These are phyloP conservation scores for Penicillium capsulatum DNA, from an alignment of 2,329 filamentous ascomycete species.

Conservation along the genomic window DNA sequence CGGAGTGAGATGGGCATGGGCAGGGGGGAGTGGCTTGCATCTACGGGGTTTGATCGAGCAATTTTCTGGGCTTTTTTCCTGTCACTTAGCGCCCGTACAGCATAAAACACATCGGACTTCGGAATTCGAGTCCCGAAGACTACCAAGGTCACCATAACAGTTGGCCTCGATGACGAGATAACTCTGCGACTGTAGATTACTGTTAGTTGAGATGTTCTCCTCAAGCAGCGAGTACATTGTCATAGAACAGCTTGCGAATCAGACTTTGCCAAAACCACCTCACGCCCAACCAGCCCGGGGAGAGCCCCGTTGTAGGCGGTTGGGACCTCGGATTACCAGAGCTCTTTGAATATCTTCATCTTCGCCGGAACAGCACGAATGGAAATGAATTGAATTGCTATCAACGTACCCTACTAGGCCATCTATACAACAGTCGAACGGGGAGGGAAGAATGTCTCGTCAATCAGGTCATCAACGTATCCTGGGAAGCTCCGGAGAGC, in stretches of 20 bases:
- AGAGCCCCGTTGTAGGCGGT: conserved; percentile 30
- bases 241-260: conserved; percentile 24
- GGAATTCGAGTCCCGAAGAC: too few species aligned
- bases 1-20: conserved; percentile 10
- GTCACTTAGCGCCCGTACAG: conserved; percentile 16
- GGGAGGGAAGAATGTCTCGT: conserved; percentile 34
- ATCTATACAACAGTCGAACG: background rate
- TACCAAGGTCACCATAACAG: too few species aligned
- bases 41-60: conserved; percentile 8
- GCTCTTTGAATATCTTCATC: conserved; percentile 39
- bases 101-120: conserved; percentile 2
- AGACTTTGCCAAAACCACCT: conserved; percentile 45
- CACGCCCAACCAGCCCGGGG: conserved; percentile 41
- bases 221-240: too few species aligned
- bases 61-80: conserved; percentile 14
- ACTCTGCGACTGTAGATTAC: background rate
- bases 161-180: too few species aligned
- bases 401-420: conserved; percentile 17
- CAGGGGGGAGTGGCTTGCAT: conserved; percentile 16
- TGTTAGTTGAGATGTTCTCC: background rate
- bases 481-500: conserved; percentile 39
- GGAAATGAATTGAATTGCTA: conserved; percentile 6
- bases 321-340: conserved; percentile 47
- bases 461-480: conserved; percentile 47
- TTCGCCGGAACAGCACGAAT: too few species aligned